phyloP scores from a whole-genome alignment of 345 rosid genomes.

The Lepidium aucheri region DNA sequence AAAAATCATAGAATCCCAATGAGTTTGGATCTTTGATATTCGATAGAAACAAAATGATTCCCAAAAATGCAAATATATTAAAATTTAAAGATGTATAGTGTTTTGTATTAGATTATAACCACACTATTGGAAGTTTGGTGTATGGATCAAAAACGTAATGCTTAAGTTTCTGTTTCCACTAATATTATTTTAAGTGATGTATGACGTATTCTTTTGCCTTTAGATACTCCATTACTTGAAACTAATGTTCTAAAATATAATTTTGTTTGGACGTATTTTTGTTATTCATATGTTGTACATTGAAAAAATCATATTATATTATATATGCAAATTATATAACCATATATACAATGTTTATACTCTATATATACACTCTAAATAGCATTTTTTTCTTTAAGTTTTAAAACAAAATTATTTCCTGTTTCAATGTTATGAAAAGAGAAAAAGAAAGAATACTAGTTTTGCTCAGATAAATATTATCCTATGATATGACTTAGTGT shows the following conservation, averaged over 20 bases:
- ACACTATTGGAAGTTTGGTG: slow-evolving; percentile 9
- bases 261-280: no score
- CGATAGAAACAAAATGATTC: slow-evolving; percentile 1
- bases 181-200: slow-evolving; percentile 34
- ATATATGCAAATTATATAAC: no score
- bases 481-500: no score
- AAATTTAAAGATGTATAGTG: not conserved
- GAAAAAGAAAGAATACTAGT: no score
- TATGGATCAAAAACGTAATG: slow-evolving; percentile 32
- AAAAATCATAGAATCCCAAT: slow-evolving; percentile 2
- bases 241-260: not conserved
- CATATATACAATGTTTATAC: no score
- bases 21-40: slow-evolving; percentile 2
- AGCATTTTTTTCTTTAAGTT: no score
- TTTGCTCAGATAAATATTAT: no score
- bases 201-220: slow-evolving; percentile 40
- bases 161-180: slow-evolving; percentile 42
- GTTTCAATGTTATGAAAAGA: no score
- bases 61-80: not conserved
- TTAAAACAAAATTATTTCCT: no score
- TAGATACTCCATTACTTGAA: slow-evolving; percentile 49
- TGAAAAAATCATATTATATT: no score
- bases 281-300: no score
- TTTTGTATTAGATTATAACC: slow-evolving; percentile 1
- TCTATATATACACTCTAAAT: no score